Conservation (phyloP, 2,329 filamentous ascomycete genomes). For the Xylariaceae sp. region DNA sequence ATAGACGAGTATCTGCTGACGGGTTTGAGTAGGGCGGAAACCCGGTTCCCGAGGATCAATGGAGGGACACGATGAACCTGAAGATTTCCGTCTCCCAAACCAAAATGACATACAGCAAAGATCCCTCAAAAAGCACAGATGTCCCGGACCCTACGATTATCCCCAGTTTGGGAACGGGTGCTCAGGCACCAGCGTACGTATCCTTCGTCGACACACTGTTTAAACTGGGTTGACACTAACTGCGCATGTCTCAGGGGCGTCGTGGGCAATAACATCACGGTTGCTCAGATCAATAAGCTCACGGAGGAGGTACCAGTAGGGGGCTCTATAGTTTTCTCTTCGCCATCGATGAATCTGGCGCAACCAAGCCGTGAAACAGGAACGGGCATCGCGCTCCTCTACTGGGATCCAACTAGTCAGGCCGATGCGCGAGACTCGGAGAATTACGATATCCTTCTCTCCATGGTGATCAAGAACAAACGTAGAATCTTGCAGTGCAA, state of each 20-base stretch:
- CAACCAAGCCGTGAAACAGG: slow-evolving; percentile 9
- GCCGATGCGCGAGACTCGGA: slow-evolving; percentile 14
- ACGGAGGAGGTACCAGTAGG: slow-evolving; percentile 4
- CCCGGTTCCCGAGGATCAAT: slow-evolving; percentile 9
- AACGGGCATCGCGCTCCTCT: slow-evolving; percentile 17
- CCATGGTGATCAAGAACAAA: slow-evolving; percentile 15
- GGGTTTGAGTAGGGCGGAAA: slow-evolving; percentile 8
- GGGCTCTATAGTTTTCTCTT: slow-evolving; percentile 18
- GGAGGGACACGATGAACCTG: slow-evolving; percentile 14
- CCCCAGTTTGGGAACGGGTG: slow-evolving; percentile 11
- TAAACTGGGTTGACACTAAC: not conserved
- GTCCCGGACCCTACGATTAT: slow-evolving; percentile 13
- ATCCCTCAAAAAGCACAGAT: slow-evolving; percentile 3
- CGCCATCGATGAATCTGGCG: slow-evolving; percentile 12
- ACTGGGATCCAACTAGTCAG: slow-evolving; percentile 7
- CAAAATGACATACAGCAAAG: slow-evolving; percentile 13
- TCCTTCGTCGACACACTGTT: not conserved
- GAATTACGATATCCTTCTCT: slow-evolving; percentile 18
- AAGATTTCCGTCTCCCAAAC: slow-evolving; percentile 15
- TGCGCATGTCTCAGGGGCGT: slow-evolving; percentile 7
- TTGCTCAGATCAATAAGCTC: slow-evolving; percentile 17
- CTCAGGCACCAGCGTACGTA: slow-evolving; percentile 1
- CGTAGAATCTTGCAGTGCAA: slow-evolving; percentile 15
- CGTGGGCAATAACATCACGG: slow-evolving; percentile 11
- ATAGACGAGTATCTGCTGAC: slow-evolving; percentile 3